A percentile compares a stretch with the other conserved stretches of the same genome.
phyloP scores from a whole-genome alignment of 176 grass and related monocot genomes.

The Chrysopogon serrulatus region DNA sequence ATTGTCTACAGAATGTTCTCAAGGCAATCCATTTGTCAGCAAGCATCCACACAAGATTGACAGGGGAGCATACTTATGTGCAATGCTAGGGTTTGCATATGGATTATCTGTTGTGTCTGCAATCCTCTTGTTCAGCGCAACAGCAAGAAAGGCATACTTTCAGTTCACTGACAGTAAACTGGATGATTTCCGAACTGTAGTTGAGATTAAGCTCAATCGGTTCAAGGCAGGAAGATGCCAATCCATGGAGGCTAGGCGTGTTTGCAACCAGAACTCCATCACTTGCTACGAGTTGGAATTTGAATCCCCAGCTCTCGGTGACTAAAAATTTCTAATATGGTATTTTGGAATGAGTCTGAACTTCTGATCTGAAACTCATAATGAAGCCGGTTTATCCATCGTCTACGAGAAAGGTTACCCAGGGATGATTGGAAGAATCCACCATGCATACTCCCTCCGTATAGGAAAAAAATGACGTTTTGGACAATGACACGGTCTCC shows the following conservation, averaged over 20 bases:
- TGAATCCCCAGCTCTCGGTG: background rate
- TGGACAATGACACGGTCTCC: too few species aligned
- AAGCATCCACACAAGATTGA: background rate
- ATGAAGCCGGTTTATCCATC: background rate
- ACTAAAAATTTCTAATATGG: background rate
- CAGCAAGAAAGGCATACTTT: background rate
- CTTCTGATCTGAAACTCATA: background rate
- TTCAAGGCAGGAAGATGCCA: background rate
- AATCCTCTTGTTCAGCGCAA: background rate
- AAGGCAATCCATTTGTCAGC: too few species aligned
- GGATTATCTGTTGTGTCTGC: background rate
- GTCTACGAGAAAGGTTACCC: background rate
- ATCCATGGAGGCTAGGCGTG: background rate
- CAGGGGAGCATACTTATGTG: background rate
- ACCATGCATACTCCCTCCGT: too few species aligned
- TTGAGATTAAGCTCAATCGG: background rate
- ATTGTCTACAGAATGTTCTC: background rate
- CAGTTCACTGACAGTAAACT: background rate
- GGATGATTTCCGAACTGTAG: background rate
- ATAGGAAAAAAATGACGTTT: too few species aligned
- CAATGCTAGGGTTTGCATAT: background rate
- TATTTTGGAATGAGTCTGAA: background rate
- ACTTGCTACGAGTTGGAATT: slow-evolving; percentile 13
- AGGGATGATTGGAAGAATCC: background rate
- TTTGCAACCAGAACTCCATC: background rate